A percentile compares a stretch with the other conserved stretches of the same genome.
These are phyloP conservation scores for Solanum stenotomum DNA, from an alignment of 257 asterid species.

Conservation along the genomic window DNA sequence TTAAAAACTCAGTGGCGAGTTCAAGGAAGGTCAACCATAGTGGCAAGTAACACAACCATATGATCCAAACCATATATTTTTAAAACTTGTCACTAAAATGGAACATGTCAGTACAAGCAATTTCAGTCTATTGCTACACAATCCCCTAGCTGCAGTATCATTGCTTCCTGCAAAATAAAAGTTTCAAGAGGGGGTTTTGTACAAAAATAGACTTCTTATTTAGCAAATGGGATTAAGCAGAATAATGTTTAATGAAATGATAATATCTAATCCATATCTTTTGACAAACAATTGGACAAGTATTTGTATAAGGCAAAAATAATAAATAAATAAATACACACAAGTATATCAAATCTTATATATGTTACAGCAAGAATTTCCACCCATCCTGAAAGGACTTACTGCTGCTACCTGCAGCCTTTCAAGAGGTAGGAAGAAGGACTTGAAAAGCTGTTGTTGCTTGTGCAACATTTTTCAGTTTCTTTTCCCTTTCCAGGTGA, in stretches of 20 bases:
- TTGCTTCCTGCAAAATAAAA: not conserved
- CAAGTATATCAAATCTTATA: not conserved
- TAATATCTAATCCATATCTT: not conserved
- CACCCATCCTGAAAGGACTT: not conserved
- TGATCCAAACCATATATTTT: not conserved
- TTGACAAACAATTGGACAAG: conserved; percentile 3
- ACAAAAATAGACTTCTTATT: not conserved
- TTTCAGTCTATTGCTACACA: not conserved
- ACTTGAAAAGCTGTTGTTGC: conserved; percentile 31
- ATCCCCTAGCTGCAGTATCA: not conserved
- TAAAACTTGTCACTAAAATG: not conserved
- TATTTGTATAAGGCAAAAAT: not conserved
- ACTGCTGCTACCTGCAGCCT: conserved; percentile 44
- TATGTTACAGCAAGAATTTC: conserved; percentile 4
- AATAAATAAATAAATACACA: not conserved
- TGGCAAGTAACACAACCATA: not conserved
- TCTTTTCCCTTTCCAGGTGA: conserved; percentile 50
- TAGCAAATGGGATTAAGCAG: not conserved
- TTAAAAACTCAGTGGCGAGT: not conserved
- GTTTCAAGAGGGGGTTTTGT: not conserved
- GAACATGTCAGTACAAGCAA: not conserved
- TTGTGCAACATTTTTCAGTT: conserved; percentile 23
- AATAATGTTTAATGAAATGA: not conserved
- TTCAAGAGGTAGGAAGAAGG: conserved; percentile 72
- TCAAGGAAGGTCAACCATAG: not conserved